Evolutionary conservation across 1,284 basidiomycete genomes (phyloP).

Genomic region (Rhizoctonia solani): DNA sequence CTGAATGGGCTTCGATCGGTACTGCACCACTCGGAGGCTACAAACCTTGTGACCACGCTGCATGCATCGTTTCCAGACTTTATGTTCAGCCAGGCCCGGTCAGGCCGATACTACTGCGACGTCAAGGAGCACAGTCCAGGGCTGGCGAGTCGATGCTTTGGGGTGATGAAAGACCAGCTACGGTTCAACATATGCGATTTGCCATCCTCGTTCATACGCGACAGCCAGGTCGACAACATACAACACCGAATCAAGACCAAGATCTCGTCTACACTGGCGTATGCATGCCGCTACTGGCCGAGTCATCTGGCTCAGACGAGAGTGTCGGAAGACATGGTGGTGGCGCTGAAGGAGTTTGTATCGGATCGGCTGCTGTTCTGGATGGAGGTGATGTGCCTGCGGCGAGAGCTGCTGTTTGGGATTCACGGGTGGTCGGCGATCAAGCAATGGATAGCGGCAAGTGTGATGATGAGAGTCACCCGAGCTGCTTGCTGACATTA

Average conservation of each 20-base stretch:
- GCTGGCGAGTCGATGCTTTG: neutral
- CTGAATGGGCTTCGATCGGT: neutral
- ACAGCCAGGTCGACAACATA: neutral
- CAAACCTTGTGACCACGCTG: neutral
- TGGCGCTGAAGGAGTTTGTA: neutral
- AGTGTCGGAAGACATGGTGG: neutral
- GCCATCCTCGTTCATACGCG: neutral
- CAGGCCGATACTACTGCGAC: neutral
- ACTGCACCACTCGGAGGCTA: neutral
- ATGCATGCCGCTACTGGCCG: neutral
- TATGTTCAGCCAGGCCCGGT: neutral
- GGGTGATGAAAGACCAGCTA: neutral
- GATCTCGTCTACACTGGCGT: neutral
- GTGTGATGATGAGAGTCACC: neutral
- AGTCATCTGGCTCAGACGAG: neutral
- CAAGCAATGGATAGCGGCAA: neutral
- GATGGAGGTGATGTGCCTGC: constrained; percentile 15
- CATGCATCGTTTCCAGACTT: constrained; percentile 3
- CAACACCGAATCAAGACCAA: neutral
- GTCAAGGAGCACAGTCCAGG: neutral
- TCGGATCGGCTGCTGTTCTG: neutral
- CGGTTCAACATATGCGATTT: neutral
- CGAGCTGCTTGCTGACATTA: neutral
- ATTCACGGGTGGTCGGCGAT: neutral
- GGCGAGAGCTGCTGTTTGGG: neutral